Conservation (phyloP, 805 yeast species). For the Pichia cephalocereana region DNA sequence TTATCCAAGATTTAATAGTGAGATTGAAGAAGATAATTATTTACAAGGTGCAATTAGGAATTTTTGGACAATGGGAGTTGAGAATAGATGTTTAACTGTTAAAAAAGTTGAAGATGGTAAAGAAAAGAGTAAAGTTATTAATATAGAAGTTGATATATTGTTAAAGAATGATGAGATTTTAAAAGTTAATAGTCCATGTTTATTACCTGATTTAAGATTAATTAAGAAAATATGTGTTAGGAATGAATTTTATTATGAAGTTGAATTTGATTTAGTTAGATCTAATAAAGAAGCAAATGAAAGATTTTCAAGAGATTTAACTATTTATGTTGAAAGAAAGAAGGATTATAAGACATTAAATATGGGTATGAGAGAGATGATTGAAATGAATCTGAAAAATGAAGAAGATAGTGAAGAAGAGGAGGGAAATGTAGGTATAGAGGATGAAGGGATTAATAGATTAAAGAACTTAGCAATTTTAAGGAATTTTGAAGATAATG, state of each 20-base stretch:
- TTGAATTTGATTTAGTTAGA: constrained; percentile 27
- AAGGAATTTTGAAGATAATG: constrained; percentile 15
- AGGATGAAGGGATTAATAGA: constrained; percentile 4
- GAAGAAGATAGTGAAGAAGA: not conserved
- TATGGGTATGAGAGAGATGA: constrained; percentile 13
- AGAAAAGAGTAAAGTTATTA: constrained; percentile 30
- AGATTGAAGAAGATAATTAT: constrained; percentile 38
- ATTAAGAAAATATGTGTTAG: constrained; percentile 39
- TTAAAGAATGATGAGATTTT: constrained; percentile 30
- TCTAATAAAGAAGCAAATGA: constrained; percentile 29
- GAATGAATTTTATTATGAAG: constrained; percentile 41
- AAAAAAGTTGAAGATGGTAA: constrained; percentile 56
- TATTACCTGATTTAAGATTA: constrained; percentile 50
- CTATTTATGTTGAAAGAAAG: constrained; percentile 43
- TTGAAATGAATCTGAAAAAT: constrained; percentile 1
- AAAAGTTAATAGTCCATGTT: constrained; percentile 47
- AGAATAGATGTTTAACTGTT: constrained; percentile 69
- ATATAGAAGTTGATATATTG: constrained; percentile 30
- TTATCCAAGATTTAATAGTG: constrained; percentile 63
- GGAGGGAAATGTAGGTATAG: not conserved
- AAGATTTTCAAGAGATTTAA: constrained; percentile 34
- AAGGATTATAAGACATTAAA: constrained; percentile 29
- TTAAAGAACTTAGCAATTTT: constrained; percentile 16
- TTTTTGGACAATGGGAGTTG: constrained; percentile 82
- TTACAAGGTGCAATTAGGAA: constrained; percentile 75